Evolutionary conservation across 2,329 filamentous ascomycete species (phyloP), one percentile per base, ranked within the genome.

Genomic region (Xylaria sp.): DNA sequence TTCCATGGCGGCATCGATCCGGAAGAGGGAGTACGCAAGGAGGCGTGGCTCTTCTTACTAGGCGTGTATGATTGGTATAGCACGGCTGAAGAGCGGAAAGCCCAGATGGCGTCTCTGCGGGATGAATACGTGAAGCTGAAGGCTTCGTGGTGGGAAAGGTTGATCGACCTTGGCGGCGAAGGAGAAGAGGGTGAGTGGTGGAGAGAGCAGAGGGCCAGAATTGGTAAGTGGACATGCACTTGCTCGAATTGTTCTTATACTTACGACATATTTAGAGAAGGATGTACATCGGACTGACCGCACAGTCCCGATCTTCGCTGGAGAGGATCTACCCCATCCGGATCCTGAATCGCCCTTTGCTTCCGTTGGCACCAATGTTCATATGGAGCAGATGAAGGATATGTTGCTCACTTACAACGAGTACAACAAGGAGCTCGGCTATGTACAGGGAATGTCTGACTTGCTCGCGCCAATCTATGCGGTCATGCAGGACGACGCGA

Each of bases 381-480:
- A 99, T 72, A 83, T 99, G 60, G 94, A 99, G 74, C 94, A 99
- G 76, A 90, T 99, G 85, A 99, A 99, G 75, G 94, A 99, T 71
- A 96, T 99, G 90, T 86, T 99, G 0, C 81, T 99, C 17, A 97
- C 94, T 0, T 99, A 99, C 73, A 97, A 99, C 70, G 94, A 99
- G 74, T 95, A 95, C 75, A 99, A 99, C 76, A 90, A 87, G 54
- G 91, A 94, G 54, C 82, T 99, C 2, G 94, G 95, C 44, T 99
- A 99, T 69, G 94, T 99, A 1, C 94, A 99, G 76, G 94, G 94
- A 57, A 99, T 99, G 94, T 97, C 92, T 11, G 94, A 99, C 72
- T 84, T 99, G 1, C 84, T 99, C 7, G 92, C 94, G 0, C 94
- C 94, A 1, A 91, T 99, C 56, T 99, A 99, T 68, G 94, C 94